Evolutionary conservation across 2,329 filamentous ascomycete species (phyloP), one percentile per base, ranked within the genome.

Genomic region (Arthrobotrys entomopaga): DNA sequence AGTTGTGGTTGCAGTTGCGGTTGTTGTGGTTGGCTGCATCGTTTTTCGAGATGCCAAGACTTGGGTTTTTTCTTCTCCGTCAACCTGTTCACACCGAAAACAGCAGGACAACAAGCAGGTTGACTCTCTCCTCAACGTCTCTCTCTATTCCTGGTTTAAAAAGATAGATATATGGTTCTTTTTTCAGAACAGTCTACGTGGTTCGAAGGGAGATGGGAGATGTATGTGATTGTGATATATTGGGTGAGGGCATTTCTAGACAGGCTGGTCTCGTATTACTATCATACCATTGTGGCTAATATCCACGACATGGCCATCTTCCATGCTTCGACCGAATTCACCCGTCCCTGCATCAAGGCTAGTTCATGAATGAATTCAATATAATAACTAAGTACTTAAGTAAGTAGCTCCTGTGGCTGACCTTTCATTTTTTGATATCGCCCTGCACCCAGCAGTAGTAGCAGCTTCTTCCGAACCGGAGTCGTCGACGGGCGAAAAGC

Each of bases 271-370:
- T 34, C 15, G 48, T 10, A 26, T 66, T 5, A 46, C n/a, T 10
- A 26, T 66, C 13, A 46, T 46, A 46, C 13, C 15, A 19, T 50
- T 46, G 65, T 69, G 65, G 65, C 65, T 69, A 69, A 69, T 69
- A 59, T 59, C 56, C 48, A 54, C 29, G 29, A 34, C 29, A 34
- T 34, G 29, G 29, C 29, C 29, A 34, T 34, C 29, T 34, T 34
- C 29, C 29, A 34, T 34, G 29, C 29, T 34, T 34, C 29, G 29
- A 34, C 29, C 29, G 29, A 61, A 69, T 57, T 69, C 54, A 69
- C 48, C 65, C 65, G 65, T 19, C 13, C 8, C 42, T 53, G 54
- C 20, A 20, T 54, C 54, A 16, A 20, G 53, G 24, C 20, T 50
- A 65, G 54, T 54, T 59, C 38, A 7, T 40, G n/a, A n/a, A n/a